Conservation (phyloP, 1,284 basidiomycete species). For the Cryptococcus hybrid region DNA sequence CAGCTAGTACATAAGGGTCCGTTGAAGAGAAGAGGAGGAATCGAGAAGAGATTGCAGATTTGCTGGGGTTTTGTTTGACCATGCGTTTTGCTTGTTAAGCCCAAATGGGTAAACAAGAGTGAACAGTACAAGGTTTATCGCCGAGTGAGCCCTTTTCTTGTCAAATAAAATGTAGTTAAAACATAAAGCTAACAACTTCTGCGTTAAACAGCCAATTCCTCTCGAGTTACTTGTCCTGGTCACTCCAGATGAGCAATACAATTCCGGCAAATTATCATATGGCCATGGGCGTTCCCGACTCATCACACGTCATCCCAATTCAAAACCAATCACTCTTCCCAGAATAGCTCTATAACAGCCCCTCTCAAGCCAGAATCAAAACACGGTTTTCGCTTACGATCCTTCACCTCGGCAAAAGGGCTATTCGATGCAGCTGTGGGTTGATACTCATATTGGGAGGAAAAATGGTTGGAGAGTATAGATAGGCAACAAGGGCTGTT, state of each 20-base stretch:
- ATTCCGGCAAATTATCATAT: slow-evolving; percentile 39
- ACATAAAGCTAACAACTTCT: background rate
- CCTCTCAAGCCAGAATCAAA: slow-evolving; percentile 67
- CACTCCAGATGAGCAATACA: slow-evolving; percentile 67
- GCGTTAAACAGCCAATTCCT: slow-evolving; percentile 74
- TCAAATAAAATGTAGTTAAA: no score
- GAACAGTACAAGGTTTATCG: slow-evolving; percentile 95
- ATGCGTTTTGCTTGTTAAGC: slow-evolving; percentile 96
- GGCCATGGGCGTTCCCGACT: slow-evolving; percentile 50
- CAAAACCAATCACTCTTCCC: slow-evolving; percentile 5
- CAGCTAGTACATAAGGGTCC: slow-evolving; percentile 94
- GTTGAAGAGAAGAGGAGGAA: slow-evolving; percentile 81
- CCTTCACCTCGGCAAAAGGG: slow-evolving; percentile 87
- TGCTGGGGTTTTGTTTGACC: slow-evolving; percentile 96
- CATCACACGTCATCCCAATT: slow-evolving; percentile 50
- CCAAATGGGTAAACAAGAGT: slow-evolving; percentile 77
- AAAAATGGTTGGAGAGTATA: slow-evolving; percentile 95
- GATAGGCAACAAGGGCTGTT: slow-evolving; percentile 83
- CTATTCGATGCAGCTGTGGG: slow-evolving; percentile 92
- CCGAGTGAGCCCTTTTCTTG: slow-evolving; percentile 59
- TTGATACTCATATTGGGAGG: slow-evolving; percentile 77
- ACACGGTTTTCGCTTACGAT: slow-evolving; percentile 89
- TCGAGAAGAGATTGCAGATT: slow-evolving; percentile 77
- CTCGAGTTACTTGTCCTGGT: slow-evolving; percentile 87
- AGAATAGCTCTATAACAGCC: slow-evolving; percentile 26